Evolutionary conservation across 257 asterid species (phyloP).

Genomic region (Fraxinus quadrangulata): DNA sequence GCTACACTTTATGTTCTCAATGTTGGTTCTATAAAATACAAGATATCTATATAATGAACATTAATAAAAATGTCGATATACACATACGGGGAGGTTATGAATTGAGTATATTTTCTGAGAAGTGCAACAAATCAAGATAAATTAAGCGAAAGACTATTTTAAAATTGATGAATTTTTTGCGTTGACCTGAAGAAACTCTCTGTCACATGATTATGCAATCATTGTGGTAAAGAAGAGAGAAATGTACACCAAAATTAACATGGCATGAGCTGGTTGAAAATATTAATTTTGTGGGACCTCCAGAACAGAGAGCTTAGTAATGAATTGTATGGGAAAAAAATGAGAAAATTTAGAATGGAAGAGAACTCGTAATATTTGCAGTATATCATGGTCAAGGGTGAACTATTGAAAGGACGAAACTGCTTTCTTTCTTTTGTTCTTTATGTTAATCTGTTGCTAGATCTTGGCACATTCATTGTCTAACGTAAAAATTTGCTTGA

Average conservation of each 20-base stretch:
- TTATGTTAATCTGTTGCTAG: not conserved
- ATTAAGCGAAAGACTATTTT: not conserved
- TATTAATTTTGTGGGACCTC: not conserved
- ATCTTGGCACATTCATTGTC: not conserved
- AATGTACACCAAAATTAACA: not conserved
- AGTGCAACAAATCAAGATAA: not conserved
- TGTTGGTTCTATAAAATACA: not conserved
- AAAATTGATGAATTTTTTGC: not conserved
- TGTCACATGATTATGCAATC: not conserved
- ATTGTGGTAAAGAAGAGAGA: not conserved
- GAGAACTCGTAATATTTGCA: not conserved
- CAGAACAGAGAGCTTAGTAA: not conserved
- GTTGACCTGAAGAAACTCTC: not conserved
- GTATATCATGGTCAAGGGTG: not conserved
- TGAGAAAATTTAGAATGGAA: not conserved
- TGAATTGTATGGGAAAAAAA: not conserved
- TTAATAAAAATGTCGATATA: not conserved
- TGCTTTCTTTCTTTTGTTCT: not conserved
- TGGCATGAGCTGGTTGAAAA: not conserved
- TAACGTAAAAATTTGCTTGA: not conserved
- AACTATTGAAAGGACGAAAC: not conserved
- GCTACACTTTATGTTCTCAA: not conserved
- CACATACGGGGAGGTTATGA: not conserved
- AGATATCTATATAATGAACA: not conserved
- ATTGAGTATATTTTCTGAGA: not conserved